phyloP scores from a whole-genome alignment of 1,284 basidiomycete genomes.

The Cutaneotrichosporon dermatis region DNA sequence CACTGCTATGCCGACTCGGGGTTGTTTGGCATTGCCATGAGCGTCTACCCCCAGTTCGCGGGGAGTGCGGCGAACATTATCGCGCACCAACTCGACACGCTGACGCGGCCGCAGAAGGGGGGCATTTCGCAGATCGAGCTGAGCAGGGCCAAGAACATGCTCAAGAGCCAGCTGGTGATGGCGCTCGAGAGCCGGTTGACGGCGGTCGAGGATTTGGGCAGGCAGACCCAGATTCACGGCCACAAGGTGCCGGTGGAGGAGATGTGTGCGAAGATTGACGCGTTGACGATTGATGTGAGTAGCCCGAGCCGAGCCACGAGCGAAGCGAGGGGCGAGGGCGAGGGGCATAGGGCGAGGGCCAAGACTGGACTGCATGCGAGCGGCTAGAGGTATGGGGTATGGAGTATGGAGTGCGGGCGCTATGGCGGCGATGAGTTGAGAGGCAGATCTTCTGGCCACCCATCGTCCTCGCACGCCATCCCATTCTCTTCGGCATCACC shows the following conservation, averaged over 20 bases:
- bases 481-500: too few species aligned
- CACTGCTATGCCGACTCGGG: slow-evolving; percentile 95
- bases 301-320: slow-evolving; percentile 41
- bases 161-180: slow-evolving; percentile 92
- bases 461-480: too few species aligned
- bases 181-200: slow-evolving; percentile 86
- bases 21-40: slow-evolving; percentile 86
- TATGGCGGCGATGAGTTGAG: too few species aligned
- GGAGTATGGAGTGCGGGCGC: too few species aligned
- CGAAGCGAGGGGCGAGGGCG: not conserved
- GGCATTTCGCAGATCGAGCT: slow-evolving; percentile 59
- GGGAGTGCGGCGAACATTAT: slow-evolving; percentile 75
- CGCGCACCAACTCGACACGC: slow-evolving; percentile 64
- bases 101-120: slow-evolving; percentile 48
- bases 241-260: slow-evolving; percentile 81
- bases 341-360: not conserved
- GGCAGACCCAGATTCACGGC: slow-evolving; percentile 82
- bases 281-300: slow-evolving; percentile 68
- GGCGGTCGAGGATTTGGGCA: slow-evolving; percentile 70
- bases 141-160: slow-evolving; percentile 86
- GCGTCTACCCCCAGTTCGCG: slow-evolving; percentile 68
- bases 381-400: not conserved
- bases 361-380: not conserved
- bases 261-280: slow-evolving; percentile 87
- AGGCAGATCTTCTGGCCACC: too few species aligned